phyloP scores from a whole-genome alignment of 2,329 filamentous ascomycete genomes.

The Canariomyces notabilis region DNA sequence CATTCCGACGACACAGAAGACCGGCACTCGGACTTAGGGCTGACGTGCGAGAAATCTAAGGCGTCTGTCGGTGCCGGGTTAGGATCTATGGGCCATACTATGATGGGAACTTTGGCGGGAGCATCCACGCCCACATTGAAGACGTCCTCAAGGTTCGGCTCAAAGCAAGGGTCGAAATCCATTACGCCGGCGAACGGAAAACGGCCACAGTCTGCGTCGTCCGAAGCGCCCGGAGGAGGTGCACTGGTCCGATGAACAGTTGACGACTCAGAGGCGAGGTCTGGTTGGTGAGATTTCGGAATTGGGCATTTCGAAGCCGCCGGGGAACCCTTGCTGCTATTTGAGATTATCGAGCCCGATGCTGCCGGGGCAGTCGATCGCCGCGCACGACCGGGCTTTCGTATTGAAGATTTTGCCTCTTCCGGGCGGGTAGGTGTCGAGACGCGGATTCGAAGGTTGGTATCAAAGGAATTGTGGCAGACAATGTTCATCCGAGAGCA shows the following conservation, averaged over 20 bases:
- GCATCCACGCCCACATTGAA: background rate
- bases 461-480: slow-evolving; percentile 25
- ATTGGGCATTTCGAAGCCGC: background rate
- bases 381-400: slow-evolving; percentile 2
- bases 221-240: background rate
- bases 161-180: background rate
- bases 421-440: slow-evolving; percentile 21
- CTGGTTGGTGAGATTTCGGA: background rate
- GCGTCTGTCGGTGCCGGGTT: background rate
- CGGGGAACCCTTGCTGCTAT: background rate
- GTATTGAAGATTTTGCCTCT: slow-evolving; percentile 10
- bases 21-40: slow-evolving; percentile 15
- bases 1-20: slow-evolving; percentile 2
- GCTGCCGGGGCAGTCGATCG: background rate
- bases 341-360: background rate
- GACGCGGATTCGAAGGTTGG: slow-evolving; percentile 23
- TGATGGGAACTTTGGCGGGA: background rate
- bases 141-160: background rate
- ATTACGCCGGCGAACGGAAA: background rate
- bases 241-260: too few species aligned
- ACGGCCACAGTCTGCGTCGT: background rate
- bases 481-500: slow-evolving; percentile 25
- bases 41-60: background rate
- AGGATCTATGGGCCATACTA: background rate
- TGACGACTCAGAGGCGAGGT: background rate